Percentiles rank a stretch among this genome's conserved stretches.
These are phyloP conservation scores for Trypanosoma conorhini DNA, from an alignment of 208 protist species.

Conservation along the genomic window DNA sequence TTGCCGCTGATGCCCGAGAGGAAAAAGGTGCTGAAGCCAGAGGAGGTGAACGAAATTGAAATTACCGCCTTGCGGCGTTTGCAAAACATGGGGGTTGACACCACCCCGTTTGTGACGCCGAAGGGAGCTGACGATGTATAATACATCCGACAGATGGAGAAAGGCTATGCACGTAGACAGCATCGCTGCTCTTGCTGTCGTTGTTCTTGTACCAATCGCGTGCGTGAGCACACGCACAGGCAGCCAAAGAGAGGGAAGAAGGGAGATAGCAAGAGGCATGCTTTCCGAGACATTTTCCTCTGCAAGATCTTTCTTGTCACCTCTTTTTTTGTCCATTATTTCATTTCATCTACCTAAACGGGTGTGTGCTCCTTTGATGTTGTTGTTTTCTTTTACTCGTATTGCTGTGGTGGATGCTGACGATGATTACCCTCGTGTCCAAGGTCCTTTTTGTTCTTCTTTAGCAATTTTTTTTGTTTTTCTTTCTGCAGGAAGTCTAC, in stretches of 20 bases:
- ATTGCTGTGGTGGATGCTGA: not conserved
- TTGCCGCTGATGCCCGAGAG: slow-evolving; percentile 13
- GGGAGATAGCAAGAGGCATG: too few species aligned
- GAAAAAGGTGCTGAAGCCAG: slow-evolving; percentile 48
- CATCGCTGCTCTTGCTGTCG: not conserved
- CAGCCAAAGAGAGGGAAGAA: too few species aligned
- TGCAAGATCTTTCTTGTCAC: too few species aligned
- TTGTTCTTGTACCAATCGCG: not conserved
- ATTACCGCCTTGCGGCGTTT: slow-evolving; percentile 56
- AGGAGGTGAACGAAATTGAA: slow-evolving; percentile 79
- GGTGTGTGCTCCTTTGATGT: too few species aligned
- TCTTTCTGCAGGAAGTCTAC: not conserved
- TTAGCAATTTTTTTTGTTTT: slow-evolving; percentile 14
- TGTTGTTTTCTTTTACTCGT: too few species aligned
- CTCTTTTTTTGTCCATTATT: too few species aligned
- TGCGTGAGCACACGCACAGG: too few species aligned
- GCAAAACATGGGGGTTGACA: slow-evolving; percentile 63
- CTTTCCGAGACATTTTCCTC: too few species aligned
- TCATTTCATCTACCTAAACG: too few species aligned
- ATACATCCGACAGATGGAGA: not conserved
- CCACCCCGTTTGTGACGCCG: slow-evolving; percentile 33
- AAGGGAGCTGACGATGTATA: slow-evolving; percentile 14
- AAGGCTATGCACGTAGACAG: slow-evolving; percentile 3
- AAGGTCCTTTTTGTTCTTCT: slow-evolving; percentile 16
- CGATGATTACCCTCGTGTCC: not conserved